Evolutionary conservation across 441 rosid genomes (phyloP).

Genomic region (Adansonia rubrostipa): DNA sequence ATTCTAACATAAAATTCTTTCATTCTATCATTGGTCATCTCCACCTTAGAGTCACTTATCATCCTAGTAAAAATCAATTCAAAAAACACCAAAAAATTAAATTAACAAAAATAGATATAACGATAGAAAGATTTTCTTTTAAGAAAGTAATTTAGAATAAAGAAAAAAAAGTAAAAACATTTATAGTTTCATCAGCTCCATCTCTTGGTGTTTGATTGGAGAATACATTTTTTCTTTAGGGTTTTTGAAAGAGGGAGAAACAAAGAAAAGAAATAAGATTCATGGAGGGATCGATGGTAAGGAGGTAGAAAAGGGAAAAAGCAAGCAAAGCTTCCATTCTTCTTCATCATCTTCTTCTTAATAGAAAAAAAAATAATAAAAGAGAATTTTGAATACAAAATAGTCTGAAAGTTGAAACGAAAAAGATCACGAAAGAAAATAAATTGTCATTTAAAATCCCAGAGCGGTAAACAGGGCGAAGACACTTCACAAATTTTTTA

Average conservation of each 20-base stretch:
- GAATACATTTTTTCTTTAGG: slow-evolving; percentile 52
- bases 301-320: no score
- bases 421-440: no score
- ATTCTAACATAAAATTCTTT: slow-evolving; percentile 65
- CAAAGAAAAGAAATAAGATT: no score
- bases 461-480: no score
- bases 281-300: no score
- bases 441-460: no score
- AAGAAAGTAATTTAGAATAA: background rate
- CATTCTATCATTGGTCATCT: slow-evolving; percentile 77
- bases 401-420: no score
- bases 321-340: no score
- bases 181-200: slow-evolving; percentile 79
- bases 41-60: slow-evolving; percentile 84
- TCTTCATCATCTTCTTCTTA: no score
- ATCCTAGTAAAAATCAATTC: slow-evolving; percentile 46
- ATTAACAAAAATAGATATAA: slow-evolving; percentile 12
- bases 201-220: slow-evolving; percentile 74
- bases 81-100: background rate
- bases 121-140: background rate
- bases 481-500: no score
- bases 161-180: background rate
- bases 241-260: background rate
- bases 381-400: no score
- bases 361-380: no score